These are phyloP conservation scores for Alternaria triticimaculans DNA, from an alignment of 2,329 filamentous ascomycete species.

Conservation along the genomic window DNA sequence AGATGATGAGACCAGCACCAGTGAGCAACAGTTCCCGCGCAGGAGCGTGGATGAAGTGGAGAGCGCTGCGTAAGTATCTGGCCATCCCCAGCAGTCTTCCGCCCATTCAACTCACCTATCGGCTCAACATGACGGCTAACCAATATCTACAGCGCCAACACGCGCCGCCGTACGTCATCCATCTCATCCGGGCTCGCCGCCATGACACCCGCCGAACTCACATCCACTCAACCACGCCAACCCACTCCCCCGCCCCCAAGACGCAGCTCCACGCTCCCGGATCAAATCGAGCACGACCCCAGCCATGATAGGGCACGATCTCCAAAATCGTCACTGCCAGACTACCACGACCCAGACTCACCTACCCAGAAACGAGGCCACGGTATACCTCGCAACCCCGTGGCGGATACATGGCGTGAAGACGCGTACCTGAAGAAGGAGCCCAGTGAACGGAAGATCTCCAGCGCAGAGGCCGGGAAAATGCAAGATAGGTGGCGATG, in stretches of 20 bases:
- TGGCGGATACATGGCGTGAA: conserved; percentile 11
- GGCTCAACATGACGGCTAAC: background rate
- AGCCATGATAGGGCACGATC: conserved; percentile 1
- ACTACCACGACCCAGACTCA: background rate
- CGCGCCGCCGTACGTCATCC: background rate
- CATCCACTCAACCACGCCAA: background rate
- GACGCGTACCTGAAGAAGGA: conserved; percentile 10
- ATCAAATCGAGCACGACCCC: background rate
- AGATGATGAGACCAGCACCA: background rate
- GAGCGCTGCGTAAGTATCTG: conserved; percentile 4
- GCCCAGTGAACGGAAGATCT: background rate
- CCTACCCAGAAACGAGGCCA: conserved; percentile 5
- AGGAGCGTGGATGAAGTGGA: conserved; percentile 5
- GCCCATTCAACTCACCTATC: background rate
- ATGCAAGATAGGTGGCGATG: conserved; percentile 10
- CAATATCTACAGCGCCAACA: background rate
- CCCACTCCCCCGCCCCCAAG: background rate
- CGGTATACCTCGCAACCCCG: conserved; percentile 5
- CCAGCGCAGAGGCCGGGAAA: background rate
- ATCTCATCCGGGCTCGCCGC: conserved; percentile 2
- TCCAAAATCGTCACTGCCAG: conserved; percentile 2
- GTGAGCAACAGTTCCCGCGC: background rate
- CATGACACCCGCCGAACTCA: background rate
- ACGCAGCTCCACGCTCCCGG: conserved; percentile 2
- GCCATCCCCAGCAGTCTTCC: background rate